Percentiles rank a stretch among this genome's conserved stretches.
phyloP scores from a whole-genome alignment of 306 rosid genomes.

The Cucumis sativus region DNA sequence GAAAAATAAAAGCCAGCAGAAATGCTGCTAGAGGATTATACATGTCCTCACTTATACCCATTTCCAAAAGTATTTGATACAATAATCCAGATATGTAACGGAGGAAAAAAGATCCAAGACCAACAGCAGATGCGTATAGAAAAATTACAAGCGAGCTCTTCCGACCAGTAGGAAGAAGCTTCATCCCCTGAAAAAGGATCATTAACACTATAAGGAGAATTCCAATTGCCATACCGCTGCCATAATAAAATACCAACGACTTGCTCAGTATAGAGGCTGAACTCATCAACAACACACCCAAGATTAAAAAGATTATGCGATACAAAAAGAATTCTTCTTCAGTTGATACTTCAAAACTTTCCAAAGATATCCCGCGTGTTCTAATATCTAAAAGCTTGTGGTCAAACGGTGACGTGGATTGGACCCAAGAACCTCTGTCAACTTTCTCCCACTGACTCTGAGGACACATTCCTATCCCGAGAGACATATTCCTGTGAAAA shows the following conservation, averaged over 20 bases:
- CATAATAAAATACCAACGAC: constrained; percentile 63
- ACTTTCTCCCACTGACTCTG: constrained; percentile 81
- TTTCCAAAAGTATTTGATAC: constrained; percentile 43
- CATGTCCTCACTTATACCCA: constrained; percentile 85
- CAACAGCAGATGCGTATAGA: constrained; percentile 67
- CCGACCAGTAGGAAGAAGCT: constrained; percentile 92
- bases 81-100: constrained; percentile 56
- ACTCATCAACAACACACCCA: constrained; percentile 60
- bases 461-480: constrained; percentile 68
- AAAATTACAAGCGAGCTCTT: constrained; percentile 67
- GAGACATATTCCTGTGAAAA: constrained; percentile 71
- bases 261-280: constrained; percentile 55
- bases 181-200: constrained; percentile 94
- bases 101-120: constrained; percentile 67
- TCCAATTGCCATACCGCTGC: constrained; percentile 76
- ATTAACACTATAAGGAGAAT: constrained; percentile 65
- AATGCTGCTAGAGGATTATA: constrained; percentile 79
- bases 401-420: constrained; percentile 77
- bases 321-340: constrained; percentile 61
- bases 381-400: constrained; percentile 57
- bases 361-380: constrained; percentile 47
- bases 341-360: constrained; percentile 50
- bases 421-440: constrained; percentile 56
- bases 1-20: constrained; percentile 60
- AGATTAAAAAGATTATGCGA: constrained; percentile 40